Evolutionary conservation across 129 eudicot genomes (phyloP).

Genomic region (Kitagawia praeruptora): DNA sequence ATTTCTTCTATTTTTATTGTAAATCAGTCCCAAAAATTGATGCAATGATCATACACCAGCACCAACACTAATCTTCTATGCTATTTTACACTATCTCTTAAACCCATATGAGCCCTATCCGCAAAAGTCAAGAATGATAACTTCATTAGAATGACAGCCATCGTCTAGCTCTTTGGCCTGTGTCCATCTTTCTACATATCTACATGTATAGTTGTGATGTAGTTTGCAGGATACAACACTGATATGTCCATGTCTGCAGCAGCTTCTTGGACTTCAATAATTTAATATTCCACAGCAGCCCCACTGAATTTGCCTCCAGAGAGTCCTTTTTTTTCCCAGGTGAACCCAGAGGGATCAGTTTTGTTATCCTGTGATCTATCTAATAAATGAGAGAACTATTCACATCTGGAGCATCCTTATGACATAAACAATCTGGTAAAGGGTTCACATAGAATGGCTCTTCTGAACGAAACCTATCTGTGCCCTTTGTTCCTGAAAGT

Average conservation of each 20-base stretch:
- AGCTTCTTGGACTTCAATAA: conserved; percentile 4
- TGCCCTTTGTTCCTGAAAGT: conserved; percentile 84
- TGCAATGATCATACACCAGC: not conserved
- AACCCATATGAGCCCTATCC: not conserved
- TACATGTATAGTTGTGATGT: conserved; percentile 4
- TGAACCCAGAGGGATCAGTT: not conserved
- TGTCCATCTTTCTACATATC: not conserved
- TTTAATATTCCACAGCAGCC: not conserved
- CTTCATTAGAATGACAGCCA: not conserved
- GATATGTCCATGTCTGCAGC: not conserved
- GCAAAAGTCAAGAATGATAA: not conserved
- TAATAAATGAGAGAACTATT: conserved; percentile 24
- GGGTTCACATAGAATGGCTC: conserved; percentile 95
- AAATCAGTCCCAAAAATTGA: conserved; percentile 17
- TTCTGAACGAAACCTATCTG: conserved; percentile 90
- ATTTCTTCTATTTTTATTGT: not conserved
- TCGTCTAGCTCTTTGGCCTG: not conserved
- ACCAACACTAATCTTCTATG: not conserved
- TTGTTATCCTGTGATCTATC: conserved; percentile 17
- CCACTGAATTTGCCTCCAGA: not conserved
- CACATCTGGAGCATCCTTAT: conserved; percentile 22
- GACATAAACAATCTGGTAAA: conserved; percentile 87
- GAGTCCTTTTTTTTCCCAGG: not conserved
- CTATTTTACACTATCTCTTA: not conserved
- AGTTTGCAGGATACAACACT: conserved; percentile 7